Percentiles rank a stretch among this genome's conserved stretches.
These are phyloP conservation scores for Macrolepiota fuliginosa DNA, from an alignment of 768 basidiomycete genomes.

Conservation along the genomic window DNA sequence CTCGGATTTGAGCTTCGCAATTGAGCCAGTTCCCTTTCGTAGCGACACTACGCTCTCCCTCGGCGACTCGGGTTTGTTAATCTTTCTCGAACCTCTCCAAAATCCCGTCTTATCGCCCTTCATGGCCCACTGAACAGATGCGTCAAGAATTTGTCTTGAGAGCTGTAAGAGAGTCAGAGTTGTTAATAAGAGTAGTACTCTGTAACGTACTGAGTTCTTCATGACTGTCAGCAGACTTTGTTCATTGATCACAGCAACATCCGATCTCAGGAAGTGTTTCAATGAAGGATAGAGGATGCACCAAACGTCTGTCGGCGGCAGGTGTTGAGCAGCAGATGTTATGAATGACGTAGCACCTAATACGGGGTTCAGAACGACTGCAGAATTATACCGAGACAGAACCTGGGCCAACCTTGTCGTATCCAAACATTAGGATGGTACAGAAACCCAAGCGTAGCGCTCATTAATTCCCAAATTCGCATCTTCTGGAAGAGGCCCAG, in stretches of 20 bases:
- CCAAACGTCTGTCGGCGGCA: slow-evolving; percentile 91
- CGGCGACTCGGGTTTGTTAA: slow-evolving; percentile 59
- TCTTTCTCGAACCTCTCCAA: slow-evolving; percentile 62
- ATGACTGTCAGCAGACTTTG: slow-evolving; percentile 71
- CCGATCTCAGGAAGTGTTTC: slow-evolving; percentile 81
- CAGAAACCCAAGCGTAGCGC: slow-evolving; percentile 80
- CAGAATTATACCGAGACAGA: neutral
- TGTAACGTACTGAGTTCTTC: slow-evolving; percentile 67
- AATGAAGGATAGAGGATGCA: slow-evolving; percentile 94
- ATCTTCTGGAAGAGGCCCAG: slow-evolving; percentile 89
- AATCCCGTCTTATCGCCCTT: slow-evolving; percentile 77
- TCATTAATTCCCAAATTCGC: slow-evolving; percentile 97
- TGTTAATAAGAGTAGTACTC: neutral
- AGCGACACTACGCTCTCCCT: slow-evolving; percentile 70
- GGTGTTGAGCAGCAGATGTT: slow-evolving; percentile 76
- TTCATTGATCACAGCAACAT: slow-evolving; percentile 74
- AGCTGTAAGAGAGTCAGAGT: slow-evolving; percentile 39
- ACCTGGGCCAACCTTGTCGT: slow-evolving; percentile 66
- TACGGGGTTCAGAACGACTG: neutral
- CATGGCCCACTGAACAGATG: slow-evolving; percentile 87
- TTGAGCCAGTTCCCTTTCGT: slow-evolving; percentile 45
- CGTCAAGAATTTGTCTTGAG: slow-evolving; percentile 74
- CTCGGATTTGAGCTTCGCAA: slow-evolving; percentile 61
- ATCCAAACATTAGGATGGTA: slow-evolving; percentile 98
- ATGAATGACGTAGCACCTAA: slow-evolving; percentile 87